phyloP scores from a whole-genome alignment of 371 early-diverging fungal genomes.

The Zopfochytrium polystomum region DNA sequence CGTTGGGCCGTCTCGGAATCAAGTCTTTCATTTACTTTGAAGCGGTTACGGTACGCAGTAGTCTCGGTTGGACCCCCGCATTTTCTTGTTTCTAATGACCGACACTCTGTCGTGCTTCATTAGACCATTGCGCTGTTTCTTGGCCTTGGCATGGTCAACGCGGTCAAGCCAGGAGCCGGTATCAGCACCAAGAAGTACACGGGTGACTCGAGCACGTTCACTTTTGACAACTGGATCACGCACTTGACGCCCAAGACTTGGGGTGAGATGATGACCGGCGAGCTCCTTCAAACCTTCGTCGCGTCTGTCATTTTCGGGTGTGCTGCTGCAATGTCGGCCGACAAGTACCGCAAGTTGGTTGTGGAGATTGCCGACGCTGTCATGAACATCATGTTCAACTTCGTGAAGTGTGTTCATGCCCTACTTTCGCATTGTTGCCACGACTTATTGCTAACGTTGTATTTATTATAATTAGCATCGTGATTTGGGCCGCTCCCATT shows the following conservation, averaged over 20 bases:
- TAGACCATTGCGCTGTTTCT: slow-evolving; percentile 62
- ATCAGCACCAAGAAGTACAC: background rate
- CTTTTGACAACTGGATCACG: slow-evolving; percentile 20
- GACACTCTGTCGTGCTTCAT: background rate
- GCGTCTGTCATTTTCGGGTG: slow-evolving; percentile 70
- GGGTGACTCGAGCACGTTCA: slow-evolving; percentile 3
- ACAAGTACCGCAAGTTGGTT: slow-evolving; percentile 52
- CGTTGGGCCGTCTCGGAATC: slow-evolving; percentile 28
- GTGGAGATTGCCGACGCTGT: slow-evolving; percentile 57
- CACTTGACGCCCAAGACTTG: slow-evolving; percentile 25
- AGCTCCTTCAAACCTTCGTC: slow-evolving; percentile 66
- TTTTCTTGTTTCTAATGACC: background rate
- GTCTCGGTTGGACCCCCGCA: background rate
- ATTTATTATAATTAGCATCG: no score
- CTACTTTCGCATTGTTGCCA: no score
- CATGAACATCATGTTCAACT: slow-evolving; percentile 66
- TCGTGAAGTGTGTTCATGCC: no score
- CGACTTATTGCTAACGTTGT: no score
- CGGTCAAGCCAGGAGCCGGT: slow-evolving; percentile 62
- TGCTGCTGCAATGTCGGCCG: slow-evolving; percentile 50
- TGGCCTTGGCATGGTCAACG: slow-evolving; percentile 67
- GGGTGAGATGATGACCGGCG: slow-evolving; percentile 49
- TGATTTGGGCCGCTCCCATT: slow-evolving; percentile 73
- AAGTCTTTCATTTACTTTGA: slow-evolving; percentile 38
- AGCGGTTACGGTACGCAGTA: slow-evolving; percentile 24